These are phyloP conservation scores for Phytophthora pinifolia DNA, from an alignment of 352 stramenopile genomes.

Conservation along the genomic window DNA sequence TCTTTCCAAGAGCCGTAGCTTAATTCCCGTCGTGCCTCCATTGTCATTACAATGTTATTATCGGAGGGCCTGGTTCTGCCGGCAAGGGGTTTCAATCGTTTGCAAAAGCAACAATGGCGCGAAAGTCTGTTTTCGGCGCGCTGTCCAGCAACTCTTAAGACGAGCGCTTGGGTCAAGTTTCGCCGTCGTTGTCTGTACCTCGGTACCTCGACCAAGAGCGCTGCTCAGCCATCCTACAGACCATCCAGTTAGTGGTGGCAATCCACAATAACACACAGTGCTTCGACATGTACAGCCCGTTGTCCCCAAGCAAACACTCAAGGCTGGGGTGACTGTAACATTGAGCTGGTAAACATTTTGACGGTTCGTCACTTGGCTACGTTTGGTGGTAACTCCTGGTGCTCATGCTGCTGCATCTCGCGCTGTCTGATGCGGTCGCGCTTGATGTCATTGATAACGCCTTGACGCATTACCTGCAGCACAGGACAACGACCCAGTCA, in stretches of 20 bases:
- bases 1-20: too few species aligned
- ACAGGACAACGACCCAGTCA: constrained; percentile 1
- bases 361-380: constrained; percentile 7
- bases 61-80: too few species aligned
- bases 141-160: too few species aligned
- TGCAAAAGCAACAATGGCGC: too few species aligned
- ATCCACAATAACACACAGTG: too few species aligned
- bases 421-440: constrained; percentile 59
- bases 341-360: constrained; percentile 1
- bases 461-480: constrained; percentile 64
- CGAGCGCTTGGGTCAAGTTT: too few species aligned
- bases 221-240: constrained; percentile 27
- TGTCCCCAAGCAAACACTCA: neutral
- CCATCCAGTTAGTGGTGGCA: constrained; percentile 10
- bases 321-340: neutral
- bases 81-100: too few species aligned
- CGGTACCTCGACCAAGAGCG: constrained; percentile 35
- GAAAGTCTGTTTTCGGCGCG: too few species aligned
- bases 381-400: constrained; percentile 6
- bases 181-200: too few species aligned
- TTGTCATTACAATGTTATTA: too few species aligned
- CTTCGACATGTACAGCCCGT: too few species aligned
- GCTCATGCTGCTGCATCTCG: constrained; percentile 42
- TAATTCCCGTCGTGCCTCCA: too few species aligned
- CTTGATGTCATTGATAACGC: constrained; percentile 83